These are phyloP conservation scores for Sclerotinia nivalis DNA, from an alignment of 2,329 filamentous ascomycete species.

Conservation along the genomic window DNA sequence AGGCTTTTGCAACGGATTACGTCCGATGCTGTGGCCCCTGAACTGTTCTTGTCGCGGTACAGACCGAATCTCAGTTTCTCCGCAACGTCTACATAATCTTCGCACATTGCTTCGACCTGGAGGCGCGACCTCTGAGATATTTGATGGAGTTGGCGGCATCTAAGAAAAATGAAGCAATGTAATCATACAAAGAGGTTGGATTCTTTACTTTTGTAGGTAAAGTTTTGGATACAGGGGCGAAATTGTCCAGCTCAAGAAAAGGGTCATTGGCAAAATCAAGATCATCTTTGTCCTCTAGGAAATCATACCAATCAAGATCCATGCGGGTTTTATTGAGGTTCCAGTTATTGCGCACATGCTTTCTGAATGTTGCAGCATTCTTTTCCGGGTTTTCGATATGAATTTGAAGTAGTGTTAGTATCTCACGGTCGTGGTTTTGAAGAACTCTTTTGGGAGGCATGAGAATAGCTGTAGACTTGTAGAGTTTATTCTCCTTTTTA, in stretches of 20 bases:
- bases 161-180: slow-evolving; percentile 27
- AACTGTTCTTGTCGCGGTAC: background rate
- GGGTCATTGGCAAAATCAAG: slow-evolving; percentile 25
- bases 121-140: slow-evolving; percentile 25
- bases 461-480: background rate
- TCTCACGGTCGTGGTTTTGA: background rate
- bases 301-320: slow-evolving; percentile 11
- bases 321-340: slow-evolving; percentile 3
- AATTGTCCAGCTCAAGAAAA: slow-evolving; percentile 12
- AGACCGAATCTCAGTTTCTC: slow-evolving; percentile 28
- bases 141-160: slow-evolving; percentile 25
- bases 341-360: background rate
- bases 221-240: slow-evolving; percentile 3
- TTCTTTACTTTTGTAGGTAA: background rate
- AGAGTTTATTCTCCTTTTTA: background rate
- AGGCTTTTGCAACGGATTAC: slow-evolving; percentile 23
- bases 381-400: background rate
- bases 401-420: background rate
- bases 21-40: background rate
- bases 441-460: background rate
- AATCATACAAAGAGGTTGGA: slow-evolving; percentile 26
- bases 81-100: slow-evolving; percentile 29
- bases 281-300: background rate
- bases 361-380: background rate
- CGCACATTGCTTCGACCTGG: slow-evolving; percentile 25